Evolutionary conservation across 75 land plant species (phyloP), one percentile per base, ranked within the genome.

Genomic region (Sequoia sempervirens): DNA sequence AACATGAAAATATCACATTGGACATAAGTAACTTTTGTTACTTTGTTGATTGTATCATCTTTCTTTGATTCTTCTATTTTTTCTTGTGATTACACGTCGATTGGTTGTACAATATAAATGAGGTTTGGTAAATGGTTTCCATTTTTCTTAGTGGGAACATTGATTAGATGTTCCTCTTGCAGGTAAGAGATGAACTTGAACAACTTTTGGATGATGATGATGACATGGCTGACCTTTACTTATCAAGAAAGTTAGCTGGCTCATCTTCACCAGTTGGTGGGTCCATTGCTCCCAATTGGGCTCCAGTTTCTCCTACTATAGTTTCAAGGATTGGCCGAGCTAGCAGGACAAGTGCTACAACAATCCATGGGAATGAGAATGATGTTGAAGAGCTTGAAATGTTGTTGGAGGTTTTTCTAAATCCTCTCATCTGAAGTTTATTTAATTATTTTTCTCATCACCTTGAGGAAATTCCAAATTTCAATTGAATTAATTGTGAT

Each of bases 101-200:
- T 78, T 75, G 78, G 43, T 23, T 78, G 52, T 45, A 41, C 47
- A 78, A 78, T 18, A 11, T 12, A 70, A 70, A 70, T 32, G 32
- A 12, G 30, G n/a, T n/a, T 0, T n/a, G 46, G n/a, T n/a, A 41
- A 66, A n/a, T 75, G 46, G 23, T 78, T 45, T 43, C 73, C 73
- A 70, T n/a, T 43, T 78, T 45, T 18, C 23, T 43, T 78, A 45
- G 52, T 41, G 50, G 30, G 46, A 45, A 78, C 15, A 45, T 45
- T 45, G 28, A 78, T 45, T 45, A 78, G 15, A 32, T 11, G 73
- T 70, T 70, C 36, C 66, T 61, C 66, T 81, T 56, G 56, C 83
- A 97, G 99, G 99, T 97, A 37, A 92, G 99, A 75, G 99, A 96
- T 92, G 99, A 97, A 84, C 94, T 97, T 70, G 99, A 97, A 86